These are phyloP conservation scores for Acmispon strigosus DNA, from an alignment of 306 rosid genomes.

Conservation along the genomic window DNA sequence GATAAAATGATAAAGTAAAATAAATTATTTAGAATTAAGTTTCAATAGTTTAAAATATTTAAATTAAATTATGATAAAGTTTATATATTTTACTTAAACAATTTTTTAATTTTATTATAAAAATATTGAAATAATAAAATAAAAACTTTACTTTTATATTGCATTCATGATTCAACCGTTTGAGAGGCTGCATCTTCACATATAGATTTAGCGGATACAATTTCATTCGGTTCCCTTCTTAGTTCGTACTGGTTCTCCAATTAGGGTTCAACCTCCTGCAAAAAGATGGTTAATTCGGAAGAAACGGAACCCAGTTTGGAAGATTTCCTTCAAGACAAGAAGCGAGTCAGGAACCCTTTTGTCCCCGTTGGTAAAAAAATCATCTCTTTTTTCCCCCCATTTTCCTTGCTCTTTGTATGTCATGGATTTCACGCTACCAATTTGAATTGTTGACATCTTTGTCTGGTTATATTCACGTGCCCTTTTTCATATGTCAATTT, in stretches of 20 bases:
- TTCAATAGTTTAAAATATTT: no score
- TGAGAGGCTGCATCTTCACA: background rate
- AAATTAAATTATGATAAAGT: no score
- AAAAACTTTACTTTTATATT: no score
- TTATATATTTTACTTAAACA: no score
- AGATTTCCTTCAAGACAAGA: constrained; percentile 56
- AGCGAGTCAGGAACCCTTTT: constrained; percentile 71
- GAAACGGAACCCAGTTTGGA: constrained; percentile 52
- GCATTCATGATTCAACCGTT: no score
- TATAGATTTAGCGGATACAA: background rate
- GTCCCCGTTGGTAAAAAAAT: constrained; percentile 68
- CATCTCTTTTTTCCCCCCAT: background rate
- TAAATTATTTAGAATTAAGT: no score
- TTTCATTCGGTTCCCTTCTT: background rate
- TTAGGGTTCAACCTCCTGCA: constrained; percentile 1
- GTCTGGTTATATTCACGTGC: background rate
- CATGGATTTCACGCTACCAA: background rate
- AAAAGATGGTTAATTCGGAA: constrained; percentile 38
- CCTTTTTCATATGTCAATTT: background rate
- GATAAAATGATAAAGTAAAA: no score
- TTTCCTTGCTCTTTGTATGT: background rate
- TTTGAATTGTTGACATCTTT: background rate
- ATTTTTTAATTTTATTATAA: no score
- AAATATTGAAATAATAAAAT: no score
- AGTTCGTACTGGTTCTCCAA: background rate